phyloP scores from a whole-genome alignment of 768 basidiomycete species.

The Podaxis sp. region DNA sequence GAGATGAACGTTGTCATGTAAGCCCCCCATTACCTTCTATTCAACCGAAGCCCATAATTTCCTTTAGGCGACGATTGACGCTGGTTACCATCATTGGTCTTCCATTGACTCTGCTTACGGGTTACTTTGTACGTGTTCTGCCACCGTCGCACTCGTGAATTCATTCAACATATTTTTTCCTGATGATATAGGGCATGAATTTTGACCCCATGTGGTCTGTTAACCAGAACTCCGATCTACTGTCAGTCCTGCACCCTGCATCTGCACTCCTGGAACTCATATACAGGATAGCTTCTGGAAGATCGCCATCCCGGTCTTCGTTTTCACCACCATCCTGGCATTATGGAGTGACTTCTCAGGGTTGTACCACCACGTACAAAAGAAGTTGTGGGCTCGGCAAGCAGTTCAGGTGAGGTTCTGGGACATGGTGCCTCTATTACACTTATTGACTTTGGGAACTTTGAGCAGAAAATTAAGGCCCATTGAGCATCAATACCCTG shows the following conservation, averaged over 20 bases:
- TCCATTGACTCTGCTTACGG: constrained; percentile 67
- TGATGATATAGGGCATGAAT: constrained; percentile 59
- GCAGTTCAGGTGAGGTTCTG: background rate
- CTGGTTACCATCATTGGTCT: constrained; percentile 71
- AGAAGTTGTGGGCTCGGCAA: constrained; percentile 29
- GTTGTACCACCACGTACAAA: constrained; percentile 46
- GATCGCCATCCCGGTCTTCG: constrained; percentile 61
- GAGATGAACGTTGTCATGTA: constrained; percentile 78
- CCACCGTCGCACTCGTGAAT: background rate
- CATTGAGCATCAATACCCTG: background rate
- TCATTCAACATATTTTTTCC: background rate
- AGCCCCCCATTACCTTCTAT: constrained; percentile 16
- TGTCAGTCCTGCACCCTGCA: constrained; percentile 33
- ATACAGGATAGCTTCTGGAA: constrained; percentile 56
- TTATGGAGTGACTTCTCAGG: constrained; percentile 48
- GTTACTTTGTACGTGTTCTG: constrained; percentile 49
- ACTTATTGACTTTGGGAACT: background rate
- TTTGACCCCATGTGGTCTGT: constrained; percentile 54
- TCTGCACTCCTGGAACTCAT: background rate
- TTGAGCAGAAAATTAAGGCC: constrained; percentile 2
- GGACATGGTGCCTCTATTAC: background rate
- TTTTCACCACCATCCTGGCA: constrained; percentile 51
- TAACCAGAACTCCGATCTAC: constrained; percentile 41
- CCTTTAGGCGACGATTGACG: constrained; percentile 58
- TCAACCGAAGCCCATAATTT: background rate